These are phyloP conservation scores for Vigna trinervia DNA, from an alignment of 306 rosid species.

Conservation along the genomic window DNA sequence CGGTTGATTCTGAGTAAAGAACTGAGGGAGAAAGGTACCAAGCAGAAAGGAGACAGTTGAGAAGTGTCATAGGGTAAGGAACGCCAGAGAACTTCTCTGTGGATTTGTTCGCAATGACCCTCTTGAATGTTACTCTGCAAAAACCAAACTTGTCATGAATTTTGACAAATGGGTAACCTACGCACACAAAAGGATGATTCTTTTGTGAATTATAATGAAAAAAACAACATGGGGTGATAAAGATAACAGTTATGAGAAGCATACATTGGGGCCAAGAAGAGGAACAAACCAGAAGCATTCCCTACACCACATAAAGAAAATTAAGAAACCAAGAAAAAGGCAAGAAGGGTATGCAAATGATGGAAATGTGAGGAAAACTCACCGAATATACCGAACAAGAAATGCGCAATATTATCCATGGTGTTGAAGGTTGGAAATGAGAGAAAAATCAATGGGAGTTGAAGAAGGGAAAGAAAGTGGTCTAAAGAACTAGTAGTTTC, in stretches of 20 bases:
- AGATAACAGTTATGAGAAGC: neutral
- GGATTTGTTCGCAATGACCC: constrained; percentile 57
- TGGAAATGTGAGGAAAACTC: neutral
- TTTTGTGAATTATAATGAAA: neutral
- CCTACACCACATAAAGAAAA: constrained; percentile 55
- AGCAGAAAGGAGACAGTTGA: constrained; percentile 89
- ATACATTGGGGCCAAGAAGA: constrained; percentile 86
- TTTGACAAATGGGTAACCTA: neutral
- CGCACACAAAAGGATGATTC: neutral
- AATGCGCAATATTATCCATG: constrained; percentile 58
- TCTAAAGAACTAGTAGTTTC: neutral
- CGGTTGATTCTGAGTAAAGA: neutral
- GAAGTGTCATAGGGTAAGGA: constrained; percentile 85
- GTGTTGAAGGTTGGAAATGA: constrained; percentile 25
- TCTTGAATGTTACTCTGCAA: constrained; percentile 77
- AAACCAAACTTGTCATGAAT: neutral
- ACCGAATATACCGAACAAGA: constrained; percentile 82
- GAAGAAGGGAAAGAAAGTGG: neutral
- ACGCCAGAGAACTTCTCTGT: constrained; percentile 85
- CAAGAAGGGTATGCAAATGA: neutral
- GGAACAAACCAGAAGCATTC: constrained; percentile 80
- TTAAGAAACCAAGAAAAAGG: constrained; percentile 32
- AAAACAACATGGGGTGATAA: neutral
- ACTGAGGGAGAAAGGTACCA: constrained; percentile 53
- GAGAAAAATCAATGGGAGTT: constrained; percentile 27